Percentiles rank a stretch among this genome's conserved stretches.
These are phyloP conservation scores for Paraphoma chrysanthemicola DNA, from an alignment of 2,329 filamentous ascomycete species.

Conservation along the genomic window DNA sequence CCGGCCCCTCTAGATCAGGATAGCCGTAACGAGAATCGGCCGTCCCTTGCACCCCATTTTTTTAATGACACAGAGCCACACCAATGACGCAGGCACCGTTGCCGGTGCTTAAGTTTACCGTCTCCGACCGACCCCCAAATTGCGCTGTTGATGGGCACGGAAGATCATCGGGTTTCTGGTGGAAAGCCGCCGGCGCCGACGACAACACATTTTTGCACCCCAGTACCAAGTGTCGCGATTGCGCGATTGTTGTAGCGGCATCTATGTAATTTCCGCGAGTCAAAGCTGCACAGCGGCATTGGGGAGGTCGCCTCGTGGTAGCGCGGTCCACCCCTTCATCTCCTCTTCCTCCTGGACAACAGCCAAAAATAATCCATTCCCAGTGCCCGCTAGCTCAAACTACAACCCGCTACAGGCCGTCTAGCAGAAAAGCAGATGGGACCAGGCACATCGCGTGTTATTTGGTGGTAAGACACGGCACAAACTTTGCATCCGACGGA, in stretches of 20 bases:
- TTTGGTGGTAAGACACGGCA: background rate
- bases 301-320: background rate
- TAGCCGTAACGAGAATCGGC: background rate
- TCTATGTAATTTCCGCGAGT: constrained; percentile 4
- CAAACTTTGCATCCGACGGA: background rate
- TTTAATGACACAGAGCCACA: background rate
- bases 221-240: background rate
- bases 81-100: background rate
- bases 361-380: background rate
- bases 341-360: background rate
- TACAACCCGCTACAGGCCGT: background rate
- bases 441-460: background rate
- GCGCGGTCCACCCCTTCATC: constrained; percentile 1
- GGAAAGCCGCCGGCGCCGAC: background rate
- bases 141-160: background rate
- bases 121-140: background rate
- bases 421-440: background rate
- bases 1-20: background rate
- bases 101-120: background rate
- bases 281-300: constrained; percentile 1
- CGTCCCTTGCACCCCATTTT: background rate
- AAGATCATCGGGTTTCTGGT: background rate
- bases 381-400: background rate
- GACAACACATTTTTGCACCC: background rate
- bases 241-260: background rate